Conservation (phyloP, 345 rosid species). For the Reutealis trisperma region DNA sequence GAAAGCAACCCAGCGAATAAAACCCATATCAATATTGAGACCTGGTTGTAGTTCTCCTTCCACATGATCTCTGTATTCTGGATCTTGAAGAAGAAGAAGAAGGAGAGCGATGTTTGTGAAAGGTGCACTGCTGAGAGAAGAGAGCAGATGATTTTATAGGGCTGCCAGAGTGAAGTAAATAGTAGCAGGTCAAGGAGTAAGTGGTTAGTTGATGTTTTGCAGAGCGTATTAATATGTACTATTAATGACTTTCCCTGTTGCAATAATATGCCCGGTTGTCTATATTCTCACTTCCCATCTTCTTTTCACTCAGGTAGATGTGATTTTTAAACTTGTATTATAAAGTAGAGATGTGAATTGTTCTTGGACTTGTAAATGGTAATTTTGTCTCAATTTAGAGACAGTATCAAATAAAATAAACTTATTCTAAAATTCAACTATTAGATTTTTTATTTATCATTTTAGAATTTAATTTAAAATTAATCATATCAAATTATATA, state of each 20-base stretch:
- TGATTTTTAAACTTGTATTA: neutral
- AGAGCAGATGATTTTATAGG: conserved; percentile 29
- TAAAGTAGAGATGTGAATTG: neutral
- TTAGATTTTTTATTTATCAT: too few relatives aligned
- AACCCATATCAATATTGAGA: conserved; percentile 37
- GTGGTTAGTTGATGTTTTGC: conserved; percentile 76
- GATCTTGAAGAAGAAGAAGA: conserved; percentile 3
- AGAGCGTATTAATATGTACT: conserved; percentile 56
- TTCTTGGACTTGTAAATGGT: neutral
- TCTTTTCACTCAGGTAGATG: neutral
- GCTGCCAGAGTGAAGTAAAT: conserved; percentile 52
- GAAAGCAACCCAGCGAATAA: conserved; percentile 44
- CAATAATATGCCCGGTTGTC: neutral
- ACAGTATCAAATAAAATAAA: too few relatives aligned
- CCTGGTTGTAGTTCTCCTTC: conserved; percentile 23
- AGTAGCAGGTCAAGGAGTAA: conserved; percentile 58
- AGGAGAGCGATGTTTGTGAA: conserved; percentile 15
- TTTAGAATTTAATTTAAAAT: too few relatives aligned
- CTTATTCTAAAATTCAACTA: too few relatives aligned
- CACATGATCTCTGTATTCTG: conserved; percentile 32
- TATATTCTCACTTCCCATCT: neutral
- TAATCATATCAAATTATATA: too few relatives aligned
- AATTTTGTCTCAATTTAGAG: too few relatives aligned
- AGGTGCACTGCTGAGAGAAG: conserved; percentile 16
- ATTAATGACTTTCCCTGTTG: conserved; percentile 26